phyloP scores from a whole-genome alignment of 2,329 filamentous ascomycete genomes.

The Emergomyces pasteurianus region DNA sequence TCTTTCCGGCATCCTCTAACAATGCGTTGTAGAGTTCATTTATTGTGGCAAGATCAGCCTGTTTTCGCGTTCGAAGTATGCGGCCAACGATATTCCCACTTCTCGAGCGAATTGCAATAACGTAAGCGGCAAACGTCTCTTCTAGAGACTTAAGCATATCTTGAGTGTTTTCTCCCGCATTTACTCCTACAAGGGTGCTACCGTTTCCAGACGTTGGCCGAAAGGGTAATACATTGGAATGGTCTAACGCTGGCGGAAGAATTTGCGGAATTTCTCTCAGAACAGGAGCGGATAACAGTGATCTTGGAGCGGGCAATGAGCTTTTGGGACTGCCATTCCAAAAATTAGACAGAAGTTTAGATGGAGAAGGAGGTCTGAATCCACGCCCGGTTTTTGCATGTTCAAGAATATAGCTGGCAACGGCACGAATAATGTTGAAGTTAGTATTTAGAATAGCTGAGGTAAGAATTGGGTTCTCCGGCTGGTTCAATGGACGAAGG shows the following conservation, averaged over 20 bases:
- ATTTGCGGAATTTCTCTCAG: slow-evolving; percentile 36
- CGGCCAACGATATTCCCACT: slow-evolving; percentile 80
- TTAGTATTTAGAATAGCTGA: slow-evolving; percentile 65
- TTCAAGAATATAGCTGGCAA: slow-evolving; percentile 51
- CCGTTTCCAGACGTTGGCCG: slow-evolving; percentile 29
- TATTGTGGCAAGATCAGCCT: slow-evolving; percentile 64
- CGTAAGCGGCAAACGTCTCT: slow-evolving; percentile 73
- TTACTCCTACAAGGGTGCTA: slow-evolving; percentile 32
- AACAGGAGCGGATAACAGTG: slow-evolving; percentile 24
- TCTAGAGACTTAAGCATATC: slow-evolving; percentile 64
- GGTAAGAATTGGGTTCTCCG: slow-evolving; percentile 37
- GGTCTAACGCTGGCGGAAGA: slow-evolving; percentile 23
- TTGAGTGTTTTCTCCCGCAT: slow-evolving; percentile 39
- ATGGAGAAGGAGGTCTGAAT: slow-evolving; percentile 70
- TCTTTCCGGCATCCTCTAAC: slow-evolving; percentile 68
- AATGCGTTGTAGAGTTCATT: slow-evolving; percentile 86
- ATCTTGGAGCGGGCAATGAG: slow-evolving; percentile 21
- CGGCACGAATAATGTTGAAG: slow-evolving; percentile 59
- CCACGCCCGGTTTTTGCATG: slow-evolving; percentile 49
- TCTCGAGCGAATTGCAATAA: slow-evolving; percentile 67
- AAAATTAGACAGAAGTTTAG: slow-evolving; percentile 79
- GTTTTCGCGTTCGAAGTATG: slow-evolving; percentile 55
- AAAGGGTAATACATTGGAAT: slow-evolving; percentile 32
- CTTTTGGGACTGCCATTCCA: slow-evolving; percentile 44
- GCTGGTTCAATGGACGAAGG: slow-evolving; percentile 56